Base-by-base conservation (phyloP, 805 yeast genomes). In the Candida loeiensis region DNA sequence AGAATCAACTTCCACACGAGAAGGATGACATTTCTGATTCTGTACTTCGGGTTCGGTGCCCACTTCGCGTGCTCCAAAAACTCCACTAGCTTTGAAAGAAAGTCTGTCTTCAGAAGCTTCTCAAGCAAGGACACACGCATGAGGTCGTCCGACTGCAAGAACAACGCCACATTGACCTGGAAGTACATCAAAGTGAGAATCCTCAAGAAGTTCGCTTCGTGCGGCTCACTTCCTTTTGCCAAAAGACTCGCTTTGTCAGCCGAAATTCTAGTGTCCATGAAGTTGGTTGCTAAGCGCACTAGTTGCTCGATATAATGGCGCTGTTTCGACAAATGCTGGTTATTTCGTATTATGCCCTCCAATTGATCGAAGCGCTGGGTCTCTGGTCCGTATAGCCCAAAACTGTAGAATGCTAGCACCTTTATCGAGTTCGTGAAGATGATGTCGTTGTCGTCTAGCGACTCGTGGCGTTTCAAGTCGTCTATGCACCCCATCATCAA, bases 31-130 rank as follows among this genome's bases (percentile, higher is more conserved):
- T 80, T 76, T 50, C 93, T 63, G 9, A 81, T 63, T 45, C 81
- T 69, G 64, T 74, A 56, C 5, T 39, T 36, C 16, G 48, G 55
- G 35, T 55, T 52, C 9, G 66, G 64, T 39, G 59, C 46, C 82
- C 85, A 79, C 48, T 85, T 73, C 86, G 91, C 82, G 32, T 71
- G 63, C 45, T 82, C 90, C 6, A 85, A 68, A 36, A 74, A 70
- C 28, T 63, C 58, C 1, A 78, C 60, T 5, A 85, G 45, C 12
- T 56, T 56, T 1, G 65, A 44, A 27, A 85, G 46, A 1, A 85
- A 13, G 20, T 73, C 65, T 0, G 59, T 37, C 2, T 66, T 50
- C 3, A 46, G 48, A 5, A 74, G 48, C n/a, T 36, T 40, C 0
- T 39, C 40, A 15, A 47, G 40, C 22, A 65, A 50, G 20, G 39